Percentiles rank a stretch among this genome's conserved stretches.
These are phyloP conservation scores for Talaromyces pinophilus DNA, from an alignment of 2,329 filamentous ascomycete genomes.

Conservation along the genomic window DNA sequence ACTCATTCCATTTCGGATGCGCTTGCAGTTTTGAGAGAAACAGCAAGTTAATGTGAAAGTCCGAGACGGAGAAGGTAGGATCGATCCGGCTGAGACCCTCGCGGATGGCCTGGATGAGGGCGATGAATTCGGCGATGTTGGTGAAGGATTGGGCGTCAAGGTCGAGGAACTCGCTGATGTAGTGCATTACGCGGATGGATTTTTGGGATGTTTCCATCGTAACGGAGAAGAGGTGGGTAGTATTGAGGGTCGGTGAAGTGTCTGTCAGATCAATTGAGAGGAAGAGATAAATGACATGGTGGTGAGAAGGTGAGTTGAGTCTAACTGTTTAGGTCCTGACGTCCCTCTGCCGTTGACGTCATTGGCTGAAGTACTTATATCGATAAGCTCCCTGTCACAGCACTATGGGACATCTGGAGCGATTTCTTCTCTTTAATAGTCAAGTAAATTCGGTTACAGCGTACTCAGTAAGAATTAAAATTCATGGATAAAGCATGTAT, in stretches of 20 bases:
- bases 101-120: slow-evolving; percentile 33
- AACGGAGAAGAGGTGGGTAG: not conserved
- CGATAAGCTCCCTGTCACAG: not conserved
- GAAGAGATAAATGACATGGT: too few species aligned
- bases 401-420: not conserved
- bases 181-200: slow-evolving; percentile 33
- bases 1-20: slow-evolving; percentile 31
- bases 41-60: slow-evolving; percentile 31
- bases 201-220: slow-evolving; percentile 31
- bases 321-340: not conserved
- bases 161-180: slow-evolving; percentile 33
- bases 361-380: not conserved
- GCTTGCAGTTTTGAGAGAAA: slow-evolving; percentile 32
- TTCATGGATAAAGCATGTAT: not conserved
- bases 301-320: not conserved
- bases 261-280: not conserved
- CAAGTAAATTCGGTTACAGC: not conserved
- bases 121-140: slow-evolving; percentile 31
- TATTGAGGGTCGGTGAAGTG: not conserved
- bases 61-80: slow-evolving; percentile 30
- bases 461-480: not conserved
- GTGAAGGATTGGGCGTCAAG: slow-evolving; percentile 31
- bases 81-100: slow-evolving; percentile 33
- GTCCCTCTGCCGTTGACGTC: not conserved
- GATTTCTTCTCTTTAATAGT: not conserved